Evolutionary conservation across 2,329 filamentous ascomycete genomes (phyloP).

Genomic region (Myrmaecium sp.): DNA sequence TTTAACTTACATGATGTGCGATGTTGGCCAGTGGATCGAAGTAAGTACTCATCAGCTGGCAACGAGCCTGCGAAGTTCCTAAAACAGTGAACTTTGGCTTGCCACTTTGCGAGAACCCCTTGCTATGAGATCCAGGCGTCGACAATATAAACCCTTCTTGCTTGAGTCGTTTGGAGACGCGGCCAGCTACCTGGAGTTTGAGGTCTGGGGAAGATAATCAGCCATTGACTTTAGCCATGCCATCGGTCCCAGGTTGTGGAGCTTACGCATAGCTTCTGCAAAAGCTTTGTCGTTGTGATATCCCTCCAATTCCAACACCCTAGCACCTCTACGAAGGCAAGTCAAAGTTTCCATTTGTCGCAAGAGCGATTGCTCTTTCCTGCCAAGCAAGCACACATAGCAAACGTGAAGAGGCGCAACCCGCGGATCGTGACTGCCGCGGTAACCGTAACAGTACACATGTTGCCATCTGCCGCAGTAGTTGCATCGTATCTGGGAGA

Average conservation of each 20-base stretch:
- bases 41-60: conserved; percentile 8
- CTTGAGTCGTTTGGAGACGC: conserved; percentile 6
- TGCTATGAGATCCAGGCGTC: conserved; percentile 3
- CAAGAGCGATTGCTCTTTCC: conserved; percentile 7
- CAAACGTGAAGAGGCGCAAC: conserved; percentile 27
- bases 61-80: too few species aligned
- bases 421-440: conserved; percentile 17
- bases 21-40: conserved; percentile 10
- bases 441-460: conserved; percentile 29
- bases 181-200: conserved; percentile 7
- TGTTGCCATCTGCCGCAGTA: conserved; percentile 31
- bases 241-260: not conserved
- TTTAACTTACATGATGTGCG: conserved; percentile 10
- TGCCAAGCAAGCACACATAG: conserved; percentile 27
- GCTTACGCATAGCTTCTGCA: conserved; percentile 8
- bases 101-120: conserved; percentile 3
- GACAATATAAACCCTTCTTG: conserved; percentile 5
- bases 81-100: conserved; percentile 4
- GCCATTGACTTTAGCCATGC: not conserved
- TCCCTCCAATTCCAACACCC: conserved; percentile 8
- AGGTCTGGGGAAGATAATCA: conserved; percentile 7
- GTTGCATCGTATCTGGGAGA: conserved; percentile 26
- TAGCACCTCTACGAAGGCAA: conserved; percentile 8
- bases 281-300: conserved; percentile 8
- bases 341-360: conserved; percentile 7